Conservation (phyloP, 2,329 filamentous ascomycete species). For the Hypoxylon sp. region DNA sequence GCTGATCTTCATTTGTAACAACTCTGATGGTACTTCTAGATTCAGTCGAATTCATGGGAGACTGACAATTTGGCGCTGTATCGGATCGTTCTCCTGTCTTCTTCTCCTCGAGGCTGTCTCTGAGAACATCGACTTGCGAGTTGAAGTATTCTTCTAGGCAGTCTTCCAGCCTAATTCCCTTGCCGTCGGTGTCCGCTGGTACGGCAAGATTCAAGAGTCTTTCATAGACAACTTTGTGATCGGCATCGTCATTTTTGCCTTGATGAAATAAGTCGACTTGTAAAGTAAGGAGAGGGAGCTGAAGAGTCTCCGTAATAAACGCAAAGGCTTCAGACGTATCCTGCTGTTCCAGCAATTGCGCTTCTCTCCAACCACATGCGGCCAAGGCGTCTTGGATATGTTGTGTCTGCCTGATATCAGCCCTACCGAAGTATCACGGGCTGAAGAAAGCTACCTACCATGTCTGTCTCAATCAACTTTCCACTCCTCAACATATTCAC, state of each 20-base stretch:
- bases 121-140: slow-evolving; percentile 88
- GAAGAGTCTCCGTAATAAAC: slow-evolving; percentile 91
- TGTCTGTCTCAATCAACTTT: slow-evolving; percentile 85
- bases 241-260: slow-evolving; percentile 85
- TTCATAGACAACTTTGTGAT: slow-evolving; percentile 96
- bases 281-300: slow-evolving; percentile 87
- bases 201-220: slow-evolving; percentile 91
- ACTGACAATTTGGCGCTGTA: slow-evolving; percentile 53
- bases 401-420: slow-evolving; percentile 72
- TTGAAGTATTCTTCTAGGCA: slow-evolving; percentile 97
- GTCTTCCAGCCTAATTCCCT: slow-evolving; percentile 84
- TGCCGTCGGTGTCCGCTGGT: slow-evolving; percentile 79
- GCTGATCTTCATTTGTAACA: slow-evolving; percentile 49
- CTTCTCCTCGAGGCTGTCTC: slow-evolving; percentile 73
- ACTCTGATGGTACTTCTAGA: slow-evolving; percentile 55
- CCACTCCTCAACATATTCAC: slow-evolving; percentile 92
- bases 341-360: slow-evolving; percentile 83
- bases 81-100: slow-evolving; percentile 56
- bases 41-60: slow-evolving; percentile 45
- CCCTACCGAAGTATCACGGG: neutral
- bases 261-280: slow-evolving; percentile 97
- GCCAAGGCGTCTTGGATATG: slow-evolving; percentile 85
- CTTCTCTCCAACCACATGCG: slow-evolving; percentile 90
- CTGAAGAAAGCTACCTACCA: slow-evolving; percentile 68
- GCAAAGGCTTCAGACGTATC: slow-evolving; percentile 96